Evolutionary conservation across 306 rosid species (phyloP).

Genomic region (Vachellia pachyceras): DNA sequence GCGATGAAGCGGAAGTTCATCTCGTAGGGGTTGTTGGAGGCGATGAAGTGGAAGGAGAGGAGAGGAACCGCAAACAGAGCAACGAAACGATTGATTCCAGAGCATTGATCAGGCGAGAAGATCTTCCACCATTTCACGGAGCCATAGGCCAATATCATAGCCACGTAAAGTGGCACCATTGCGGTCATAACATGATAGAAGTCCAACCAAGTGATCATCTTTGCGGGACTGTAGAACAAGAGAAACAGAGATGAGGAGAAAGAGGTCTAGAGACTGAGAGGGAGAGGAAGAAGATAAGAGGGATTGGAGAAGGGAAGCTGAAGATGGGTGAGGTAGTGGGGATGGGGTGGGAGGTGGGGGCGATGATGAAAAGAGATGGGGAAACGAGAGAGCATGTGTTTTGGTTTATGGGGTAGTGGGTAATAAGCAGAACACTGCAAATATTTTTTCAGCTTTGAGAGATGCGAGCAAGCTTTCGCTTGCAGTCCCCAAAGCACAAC

Average conservation of each 20-base stretch:
- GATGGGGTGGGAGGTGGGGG: conserved; percentile 31
- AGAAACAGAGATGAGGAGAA: not conserved
- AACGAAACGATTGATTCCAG: conserved; percentile 88
- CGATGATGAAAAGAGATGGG: conserved; percentile 44
- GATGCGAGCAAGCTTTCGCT: conserved; percentile 55
- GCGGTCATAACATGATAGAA: conserved; percentile 96
- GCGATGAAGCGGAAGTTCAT: conserved; percentile 86
- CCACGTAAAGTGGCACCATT: conserved; percentile 91
- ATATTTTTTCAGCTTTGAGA: conserved; percentile 57
- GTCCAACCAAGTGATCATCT: conserved; percentile 71
- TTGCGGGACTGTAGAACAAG: not conserved
- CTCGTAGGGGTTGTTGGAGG: conserved; percentile 76
- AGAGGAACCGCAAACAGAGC: conserved; percentile 93
- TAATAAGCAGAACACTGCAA: conserved; percentile 43
- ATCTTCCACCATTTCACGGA: conserved; percentile 98
- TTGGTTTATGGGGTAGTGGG: conserved; percentile 54
- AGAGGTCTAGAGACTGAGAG: not conserved
- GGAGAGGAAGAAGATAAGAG: conserved; percentile 18
- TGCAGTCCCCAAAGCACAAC: conserved; percentile 62
- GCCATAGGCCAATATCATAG: conserved; percentile 89
- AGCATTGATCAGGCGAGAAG: conserved; percentile 89
- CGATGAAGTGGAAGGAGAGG: conserved; percentile 88
- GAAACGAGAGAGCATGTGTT: conserved; percentile 64
- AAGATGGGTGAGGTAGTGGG: not conserved
- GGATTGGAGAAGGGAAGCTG: not conserved